These are phyloP conservation scores for Chlorella ohadii DNA, from an alignment of 139 green algal genomes.

Conservation along the genomic window DNA sequence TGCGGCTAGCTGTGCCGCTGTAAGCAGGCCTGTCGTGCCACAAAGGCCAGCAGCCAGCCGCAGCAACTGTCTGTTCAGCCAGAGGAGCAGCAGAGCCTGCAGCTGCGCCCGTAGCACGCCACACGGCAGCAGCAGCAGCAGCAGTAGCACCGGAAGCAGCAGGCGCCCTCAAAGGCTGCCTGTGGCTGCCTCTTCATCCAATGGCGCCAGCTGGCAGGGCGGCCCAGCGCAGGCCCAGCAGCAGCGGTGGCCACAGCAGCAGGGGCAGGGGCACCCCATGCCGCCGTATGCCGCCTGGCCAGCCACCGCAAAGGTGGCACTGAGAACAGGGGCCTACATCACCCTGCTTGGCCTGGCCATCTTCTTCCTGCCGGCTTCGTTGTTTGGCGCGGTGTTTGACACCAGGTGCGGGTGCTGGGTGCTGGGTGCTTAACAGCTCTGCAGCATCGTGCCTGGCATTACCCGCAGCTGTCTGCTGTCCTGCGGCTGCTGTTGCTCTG, in stretches of 20 bases:
- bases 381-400: constrained; percentile 12
- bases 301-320: constrained; percentile 23
- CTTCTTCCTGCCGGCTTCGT: constrained; percentile 2
- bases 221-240: not conserved
- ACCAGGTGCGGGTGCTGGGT: not conserved
- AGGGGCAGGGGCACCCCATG: not conserved
- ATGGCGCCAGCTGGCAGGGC: not conserved
- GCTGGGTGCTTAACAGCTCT: too few relatives aligned
- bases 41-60: not conserved
- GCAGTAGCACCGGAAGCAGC: not conserved
- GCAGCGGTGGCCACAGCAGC: not conserved
- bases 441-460: too few relatives aligned
- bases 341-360: constrained; percentile 1
- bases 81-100: not conserved
- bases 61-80: not conserved
- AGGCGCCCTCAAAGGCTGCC: too few relatives aligned
- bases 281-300: not conserved
- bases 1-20: not conserved
- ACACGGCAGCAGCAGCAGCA: not conserved
- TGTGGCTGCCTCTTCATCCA: too few relatives aligned
- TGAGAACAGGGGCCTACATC: constrained; percentile 35
- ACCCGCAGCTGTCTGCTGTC: too few relatives aligned
- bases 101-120: too few relatives aligned
- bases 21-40: not conserved
- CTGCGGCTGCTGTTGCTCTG: too few relatives aligned